Base-by-base conservation (phyloP, 257 asterid genomes). In the Schizonepeta tenuifolia region DNA sequence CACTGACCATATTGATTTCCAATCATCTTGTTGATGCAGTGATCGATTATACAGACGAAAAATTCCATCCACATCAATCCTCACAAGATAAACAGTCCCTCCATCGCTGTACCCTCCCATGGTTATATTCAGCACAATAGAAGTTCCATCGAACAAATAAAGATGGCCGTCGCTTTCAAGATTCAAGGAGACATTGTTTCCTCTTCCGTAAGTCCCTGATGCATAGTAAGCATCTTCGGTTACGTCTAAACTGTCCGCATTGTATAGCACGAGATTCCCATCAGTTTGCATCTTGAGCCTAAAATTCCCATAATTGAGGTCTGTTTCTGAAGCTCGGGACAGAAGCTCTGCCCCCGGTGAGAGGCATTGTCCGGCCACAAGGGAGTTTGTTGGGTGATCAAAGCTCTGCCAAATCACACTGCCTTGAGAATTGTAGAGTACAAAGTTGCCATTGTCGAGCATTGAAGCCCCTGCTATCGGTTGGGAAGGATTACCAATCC, bases 401-500 rank as follows among this genome's bases (percentile, higher is more conserved):
- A 81, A 85, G 79, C 91, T 89, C 79, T 77, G 89, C 96, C 96
- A 87, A 2, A 70, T 65, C n/a, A 79, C 20, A 9, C 12, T 40
- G 2, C 36, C 43, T 17, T 22, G 31, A 6, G 78, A 67, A 63
- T 62, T 7, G 38, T 83, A 85, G 18, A 88, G 73, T 40, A 84
- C 90, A 20, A 86, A 84, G 72, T 88, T 86, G 0, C 92, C 95
- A n/a, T 53, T 77, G 44, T 88, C 84, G 7, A 71, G 81, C 85
- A 88, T 83, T 7, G 87, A 76, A 31, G 87, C 92, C 1, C 59
- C 55, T 2, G 78, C 61, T 17, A 81, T 72, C 2, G 75, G 13
- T 20, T 6, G 59, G 9, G 69, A 2, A 10, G 60, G 41, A 53
- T 3, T 44, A 2, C 14, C 69, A 22, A 86, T 51, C 5, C 14